Base-by-base conservation (phyloP, 257 asterid species). In the Penstemon barbatus region DNA sequence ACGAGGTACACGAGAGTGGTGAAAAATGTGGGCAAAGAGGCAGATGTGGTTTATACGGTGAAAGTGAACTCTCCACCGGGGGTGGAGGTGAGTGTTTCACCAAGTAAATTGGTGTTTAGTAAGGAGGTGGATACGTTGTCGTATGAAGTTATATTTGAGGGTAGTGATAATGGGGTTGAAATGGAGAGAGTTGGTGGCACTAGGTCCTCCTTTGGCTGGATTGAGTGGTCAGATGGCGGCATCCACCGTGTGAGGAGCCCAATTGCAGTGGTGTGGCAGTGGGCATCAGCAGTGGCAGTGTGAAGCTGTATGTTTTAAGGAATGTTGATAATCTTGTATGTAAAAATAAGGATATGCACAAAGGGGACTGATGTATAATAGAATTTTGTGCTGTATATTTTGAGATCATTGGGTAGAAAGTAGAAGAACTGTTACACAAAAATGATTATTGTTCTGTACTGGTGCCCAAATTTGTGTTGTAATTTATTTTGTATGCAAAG, bases 161-260 rank as follows among this genome's bases (percentile, higher is more conserved):
- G 83, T 33, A 64, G 64, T 15, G 73, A n/a, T 6, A 72, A 60
- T 40, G 62, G 18, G 6, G 57, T 46, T 3, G 80, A 78, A 45
- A 11, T 49, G 68, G 83, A 69, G 52, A 74, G 70, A 43, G 48
- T 69, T 63, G 77, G 78, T 4, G 71, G 75, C 33, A 42, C 60
- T 4, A 77, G 74, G 75, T 78, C 89, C 3, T 80, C 89, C 4
- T 88, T 88, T 53, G 98, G 99, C 11, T 89, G 90, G 7, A 74
- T 94, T 8, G 97, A 84, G 52, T 94, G 97, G 99, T 77, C 64
- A 1, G 97, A 94, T 62, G 87, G 89, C 50, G 90, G 83, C 3
- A 74, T 78, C 65, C 96, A 94, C 79, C 63, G 19, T 0, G 99
- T 89, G 79, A 77, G 91, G 80, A 94, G 99, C 77, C 91, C 91